Conservation (phyloP, 768 basidiomycete species). For the Cytidiella melzeri region DNA sequence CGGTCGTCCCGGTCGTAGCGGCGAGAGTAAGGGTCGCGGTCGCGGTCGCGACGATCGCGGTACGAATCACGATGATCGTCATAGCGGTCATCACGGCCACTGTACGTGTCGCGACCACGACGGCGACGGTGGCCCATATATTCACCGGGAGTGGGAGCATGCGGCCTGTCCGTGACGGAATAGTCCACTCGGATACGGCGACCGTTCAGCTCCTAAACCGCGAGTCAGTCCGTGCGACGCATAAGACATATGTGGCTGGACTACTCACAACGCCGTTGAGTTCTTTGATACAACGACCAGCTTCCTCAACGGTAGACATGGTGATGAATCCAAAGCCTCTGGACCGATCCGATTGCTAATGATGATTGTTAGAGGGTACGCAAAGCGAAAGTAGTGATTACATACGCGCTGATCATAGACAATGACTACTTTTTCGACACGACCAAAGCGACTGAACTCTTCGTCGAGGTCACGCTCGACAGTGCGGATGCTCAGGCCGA, state of each 20-base stretch:
- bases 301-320: slow-evolving; percentile 87
- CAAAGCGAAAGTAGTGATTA: slow-evolving; percentile 11
- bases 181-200: slow-evolving; percentile 96
- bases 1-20: slow-evolving; percentile 42
- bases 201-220: slow-evolving; percentile 79
- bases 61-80: slow-evolving; percentile 31
- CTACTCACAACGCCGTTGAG: slow-evolving; percentile 83
- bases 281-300: slow-evolving; percentile 79
- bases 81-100: slow-evolving; percentile 31
- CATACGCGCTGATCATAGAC: slow-evolving; percentile 95
- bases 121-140: slow-evolving; percentile 91
- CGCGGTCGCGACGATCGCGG: slow-evolving; percentile 42
- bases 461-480: slow-evolving; percentile 91
- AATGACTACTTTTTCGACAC: slow-evolving; percentile 92
- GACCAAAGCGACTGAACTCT: slow-evolving; percentile 84
- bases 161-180: slow-evolving; percentile 89
- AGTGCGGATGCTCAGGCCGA: slow-evolving; percentile 94
- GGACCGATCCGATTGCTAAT: slow-evolving; percentile 79
- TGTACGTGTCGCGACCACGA: slow-evolving; percentile 35
- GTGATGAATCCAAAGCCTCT: slow-evolving; percentile 98
- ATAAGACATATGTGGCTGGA: not conserved
- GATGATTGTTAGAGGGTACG: slow-evolving; percentile 2
- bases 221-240: not conserved
- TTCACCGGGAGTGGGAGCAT: slow-evolving; percentile 94
- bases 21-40: slow-evolving; percentile 40